These are phyloP conservation scores for Diacronema lutheri DNA, from an alignment of 78 protist genomes.

Conservation along the genomic window DNA sequence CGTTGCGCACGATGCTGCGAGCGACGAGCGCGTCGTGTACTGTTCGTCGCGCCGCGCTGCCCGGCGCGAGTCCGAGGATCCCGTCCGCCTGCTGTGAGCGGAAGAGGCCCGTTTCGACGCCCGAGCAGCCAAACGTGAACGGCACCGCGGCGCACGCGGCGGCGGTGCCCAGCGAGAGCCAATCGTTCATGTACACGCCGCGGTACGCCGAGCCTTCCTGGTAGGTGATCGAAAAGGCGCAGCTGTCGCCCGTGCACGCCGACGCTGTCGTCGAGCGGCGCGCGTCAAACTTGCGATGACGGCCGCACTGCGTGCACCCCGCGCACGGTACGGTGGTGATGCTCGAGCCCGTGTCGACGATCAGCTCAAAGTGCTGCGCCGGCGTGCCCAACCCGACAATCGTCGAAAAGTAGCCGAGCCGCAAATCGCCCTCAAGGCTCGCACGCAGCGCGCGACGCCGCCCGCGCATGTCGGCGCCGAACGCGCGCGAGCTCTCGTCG, in stretches of 20 bases:
- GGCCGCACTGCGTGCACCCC: background rate
- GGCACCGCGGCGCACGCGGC: background rate
- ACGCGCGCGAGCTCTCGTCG: too few relatives aligned
- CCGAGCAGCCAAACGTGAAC: background rate
- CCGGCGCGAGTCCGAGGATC: background rate
- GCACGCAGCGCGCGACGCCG: too few relatives aligned
- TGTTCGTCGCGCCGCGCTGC: background rate
- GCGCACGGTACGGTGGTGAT: background rate
- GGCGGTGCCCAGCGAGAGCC: background rate
- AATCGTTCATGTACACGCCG: background rate
- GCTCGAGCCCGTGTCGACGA: conserved; percentile 1
- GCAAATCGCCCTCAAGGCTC: too few relatives aligned
- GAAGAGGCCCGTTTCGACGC: background rate
- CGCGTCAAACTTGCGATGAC: background rate
- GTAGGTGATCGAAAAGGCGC: background rate
- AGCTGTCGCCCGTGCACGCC: background rate
- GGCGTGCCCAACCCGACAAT: background rate
- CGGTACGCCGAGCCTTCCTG: background rate
- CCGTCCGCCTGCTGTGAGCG: conserved; percentile 6
- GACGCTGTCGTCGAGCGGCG: background rate
- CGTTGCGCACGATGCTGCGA: too few relatives aligned
- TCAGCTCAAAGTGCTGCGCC: background rate
- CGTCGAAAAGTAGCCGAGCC: background rate
- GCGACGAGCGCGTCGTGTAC: background rate
- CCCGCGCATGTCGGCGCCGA: too few relatives aligned